A percentile compares a stretch with the other conserved stretches of the same genome.
phyloP scores from a whole-genome alignment of 768 basidiomycete species.

The Daedaleopsis nitida region DNA sequence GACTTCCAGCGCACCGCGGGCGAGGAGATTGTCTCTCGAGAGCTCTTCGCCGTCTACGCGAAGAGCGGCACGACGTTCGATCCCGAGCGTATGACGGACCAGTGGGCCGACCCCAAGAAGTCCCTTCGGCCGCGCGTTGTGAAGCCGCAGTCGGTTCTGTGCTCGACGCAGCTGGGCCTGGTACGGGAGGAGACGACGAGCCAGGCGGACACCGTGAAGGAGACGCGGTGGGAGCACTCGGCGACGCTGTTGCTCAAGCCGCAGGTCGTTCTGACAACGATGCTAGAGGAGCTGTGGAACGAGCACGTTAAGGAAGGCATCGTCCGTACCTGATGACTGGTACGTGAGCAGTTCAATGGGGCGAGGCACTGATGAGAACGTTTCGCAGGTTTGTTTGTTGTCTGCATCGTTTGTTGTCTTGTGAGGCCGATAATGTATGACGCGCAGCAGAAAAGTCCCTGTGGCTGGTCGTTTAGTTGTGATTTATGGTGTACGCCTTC shows the following conservation, averaged over 20 bases:
- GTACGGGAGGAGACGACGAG: background rate
- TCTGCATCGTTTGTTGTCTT: too few relatives aligned
- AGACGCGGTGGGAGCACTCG: background rate
- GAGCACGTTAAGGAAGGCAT: background rate
- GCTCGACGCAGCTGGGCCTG: conserved; percentile 5
- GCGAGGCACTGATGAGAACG: too few relatives aligned
- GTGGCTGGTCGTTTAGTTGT: too few relatives aligned
- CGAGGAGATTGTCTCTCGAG: conserved; percentile 12
- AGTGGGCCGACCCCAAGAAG: background rate
- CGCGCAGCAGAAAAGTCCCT: too few relatives aligned
- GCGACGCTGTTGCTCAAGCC: conserved; percentile 3
- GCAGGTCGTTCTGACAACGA: background rate
- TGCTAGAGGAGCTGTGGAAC: background rate
- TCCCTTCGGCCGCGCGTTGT: background rate
- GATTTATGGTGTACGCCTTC: too few relatives aligned
- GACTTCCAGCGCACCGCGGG: conserved; percentile 6
- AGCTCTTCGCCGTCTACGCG: background rate
- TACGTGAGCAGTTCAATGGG: conserved; percentile 10
- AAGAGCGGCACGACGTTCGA: background rate
- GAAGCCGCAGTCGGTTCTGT: background rate
- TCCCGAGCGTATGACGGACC: conserved; percentile 9
- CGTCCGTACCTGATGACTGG: background rate
- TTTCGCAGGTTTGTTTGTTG: too few relatives aligned
- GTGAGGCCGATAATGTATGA: too few relatives aligned
- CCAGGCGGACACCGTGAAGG: background rate